Evolutionary conservation across 306 rosid species (phyloP).

Genomic region (Crataegus laevigata): DNA sequence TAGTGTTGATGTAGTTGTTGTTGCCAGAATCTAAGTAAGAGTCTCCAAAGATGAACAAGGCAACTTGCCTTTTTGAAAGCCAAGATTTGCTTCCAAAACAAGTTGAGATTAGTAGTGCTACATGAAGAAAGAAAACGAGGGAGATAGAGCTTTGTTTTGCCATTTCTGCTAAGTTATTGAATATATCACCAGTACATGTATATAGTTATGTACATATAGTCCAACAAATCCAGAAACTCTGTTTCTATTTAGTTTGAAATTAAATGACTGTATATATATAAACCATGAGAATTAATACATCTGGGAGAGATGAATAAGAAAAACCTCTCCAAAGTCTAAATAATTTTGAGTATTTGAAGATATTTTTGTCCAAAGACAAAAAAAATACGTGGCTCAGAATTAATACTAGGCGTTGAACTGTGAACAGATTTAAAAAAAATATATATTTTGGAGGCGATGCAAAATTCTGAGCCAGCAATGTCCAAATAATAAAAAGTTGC

Average conservation of each 20-base stretch:
- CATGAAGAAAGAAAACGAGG: constrained; percentile 19
- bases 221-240: neutral
- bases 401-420: neutral
- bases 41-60: constrained; percentile 79
- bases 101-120: neutral
- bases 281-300: neutral
- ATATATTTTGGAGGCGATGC: neutral
- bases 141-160: constrained; percentile 16
- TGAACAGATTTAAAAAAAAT: no score
- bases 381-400: neutral
- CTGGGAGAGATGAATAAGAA: neutral
- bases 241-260: constrained; percentile 12
- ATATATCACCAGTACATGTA: neutral
- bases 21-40: constrained; percentile 87
- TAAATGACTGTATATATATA: neutral
- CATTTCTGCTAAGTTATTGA: constrained; percentile 15
- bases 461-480: neutral
- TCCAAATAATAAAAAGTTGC: neutral
- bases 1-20: constrained; percentile 89
- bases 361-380: neutral
- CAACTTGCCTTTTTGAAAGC: constrained; percentile 13
- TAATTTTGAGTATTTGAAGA: neutral
- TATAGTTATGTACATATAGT: neutral
- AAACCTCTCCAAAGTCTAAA: neutral
- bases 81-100: constrained; percentile 16